Evolutionary conservation across 768 basidiomycete genomes (phyloP).

Genomic region (Krasilnikovozyma curviuscula): DNA sequence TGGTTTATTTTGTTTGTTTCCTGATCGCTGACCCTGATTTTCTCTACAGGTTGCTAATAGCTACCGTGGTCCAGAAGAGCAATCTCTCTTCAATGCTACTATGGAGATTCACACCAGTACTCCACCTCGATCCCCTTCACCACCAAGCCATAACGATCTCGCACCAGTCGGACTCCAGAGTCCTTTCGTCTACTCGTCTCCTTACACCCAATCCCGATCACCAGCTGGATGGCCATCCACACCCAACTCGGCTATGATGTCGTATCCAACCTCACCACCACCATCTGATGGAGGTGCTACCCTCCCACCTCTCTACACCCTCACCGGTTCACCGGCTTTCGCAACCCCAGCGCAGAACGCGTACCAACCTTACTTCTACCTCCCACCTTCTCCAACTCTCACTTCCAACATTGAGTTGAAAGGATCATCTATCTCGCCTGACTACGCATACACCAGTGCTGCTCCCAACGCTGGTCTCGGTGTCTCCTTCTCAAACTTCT

Average conservation of each 20-base stretch:
- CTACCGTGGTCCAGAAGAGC: slow-evolving; percentile 14
- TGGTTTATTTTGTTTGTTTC: slow-evolving; percentile 10
- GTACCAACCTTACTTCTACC: background rate
- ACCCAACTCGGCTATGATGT: background rate
- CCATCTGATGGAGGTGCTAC: slow-evolving; percentile 6
- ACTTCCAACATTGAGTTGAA: too few species aligned
- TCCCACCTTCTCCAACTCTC: background rate
- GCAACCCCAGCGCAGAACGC: background rate
- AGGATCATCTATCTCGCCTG: too few species aligned
- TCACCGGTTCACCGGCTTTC: background rate
- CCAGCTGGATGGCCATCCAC: slow-evolving; percentile 4
- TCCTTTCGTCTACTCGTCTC: background rate
- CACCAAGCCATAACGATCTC: background rate
- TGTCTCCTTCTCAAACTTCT: too few species aligned
- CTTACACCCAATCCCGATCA: background rate
- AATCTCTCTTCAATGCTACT: slow-evolving; percentile 14
- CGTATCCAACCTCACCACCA: slow-evolving; percentile 2
- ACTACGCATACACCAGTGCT: too few species aligned
- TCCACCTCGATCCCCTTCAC: slow-evolving; percentile 7
- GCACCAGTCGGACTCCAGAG: slow-evolving; percentile 1
- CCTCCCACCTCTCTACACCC: slow-evolving; percentile 18
- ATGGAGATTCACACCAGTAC: slow-evolving; percentile 16
- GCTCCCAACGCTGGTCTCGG: too few species aligned
- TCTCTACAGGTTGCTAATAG: background rate
- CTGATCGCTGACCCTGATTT: background rate